Evolutionary conservation across 2,329 filamentous ascomycete species (phyloP).

Genomic region (Penicillium paneum): DNA sequence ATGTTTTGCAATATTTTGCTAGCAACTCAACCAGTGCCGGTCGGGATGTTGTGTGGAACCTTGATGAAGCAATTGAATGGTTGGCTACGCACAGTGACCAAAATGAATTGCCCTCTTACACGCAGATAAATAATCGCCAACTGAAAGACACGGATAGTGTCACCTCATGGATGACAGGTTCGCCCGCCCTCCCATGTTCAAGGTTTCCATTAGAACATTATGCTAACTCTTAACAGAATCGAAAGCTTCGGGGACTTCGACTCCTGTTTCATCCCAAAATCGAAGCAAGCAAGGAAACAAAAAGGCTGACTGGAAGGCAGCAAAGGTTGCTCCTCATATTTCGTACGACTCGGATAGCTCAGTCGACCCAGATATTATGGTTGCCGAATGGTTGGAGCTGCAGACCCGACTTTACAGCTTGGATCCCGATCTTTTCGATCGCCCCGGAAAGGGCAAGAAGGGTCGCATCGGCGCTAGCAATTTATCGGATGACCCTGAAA

Average conservation of each 20-base stretch:
- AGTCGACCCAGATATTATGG: constrained; percentile 70
- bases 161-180: constrained; percentile 40
- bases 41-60: constrained; percentile 73
- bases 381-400: constrained; percentile 72
- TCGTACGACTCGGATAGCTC: constrained; percentile 57
- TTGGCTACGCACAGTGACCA: constrained; percentile 71
- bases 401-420: constrained; percentile 66
- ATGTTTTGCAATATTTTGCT: constrained; percentile 65
- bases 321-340: constrained; percentile 20
- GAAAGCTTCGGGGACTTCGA: constrained; percentile 29
- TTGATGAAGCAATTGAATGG: constrained; percentile 88
- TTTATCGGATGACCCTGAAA: constrained; percentile 42
- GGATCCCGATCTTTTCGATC: constrained; percentile 53
- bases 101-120: constrained; percentile 70
- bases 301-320: constrained; percentile 27
- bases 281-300: constrained; percentile 25
- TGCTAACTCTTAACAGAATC: constrained; percentile 32
- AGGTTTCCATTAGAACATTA: constrained; percentile 11
- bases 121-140: constrained; percentile 41
- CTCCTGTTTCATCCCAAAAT: constrained; percentile 22
- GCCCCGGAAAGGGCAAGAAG: constrained; percentile 42
- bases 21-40: constrained; percentile 52
- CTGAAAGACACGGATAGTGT: constrained; percentile 32
- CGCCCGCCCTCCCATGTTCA: constrained; percentile 14
- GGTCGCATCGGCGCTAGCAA: constrained; percentile 23